Evolutionary conservation across 306 rosid genomes (phyloP).

Genomic region (Acacia confusa): DNA sequence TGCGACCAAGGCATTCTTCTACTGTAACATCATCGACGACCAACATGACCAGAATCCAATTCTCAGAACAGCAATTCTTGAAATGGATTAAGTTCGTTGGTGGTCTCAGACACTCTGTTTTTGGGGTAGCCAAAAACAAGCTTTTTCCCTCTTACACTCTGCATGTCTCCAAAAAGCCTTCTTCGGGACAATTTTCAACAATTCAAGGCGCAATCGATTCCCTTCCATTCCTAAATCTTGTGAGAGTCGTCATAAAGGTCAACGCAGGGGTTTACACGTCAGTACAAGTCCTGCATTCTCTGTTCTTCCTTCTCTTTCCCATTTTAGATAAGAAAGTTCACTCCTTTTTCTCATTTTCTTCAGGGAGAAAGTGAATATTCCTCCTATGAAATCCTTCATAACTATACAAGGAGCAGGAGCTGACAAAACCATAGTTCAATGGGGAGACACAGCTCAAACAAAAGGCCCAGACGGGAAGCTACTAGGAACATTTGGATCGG

Average conservation of each 20-base stretch:
- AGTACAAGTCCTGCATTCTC: constrained; percentile 33
- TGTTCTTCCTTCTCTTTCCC: not conserved
- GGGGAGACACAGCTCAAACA: constrained; percentile 98
- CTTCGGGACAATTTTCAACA: constrained; percentile 62
- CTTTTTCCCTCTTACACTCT: constrained; percentile 80
- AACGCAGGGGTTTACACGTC: constrained; percentile 94
- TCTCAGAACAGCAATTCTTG: constrained; percentile 79
- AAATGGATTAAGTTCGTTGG: constrained; percentile 90
- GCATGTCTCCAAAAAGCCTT: constrained; percentile 60
- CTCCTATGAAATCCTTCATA: constrained; percentile 76
- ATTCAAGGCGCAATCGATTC: constrained; percentile 91
- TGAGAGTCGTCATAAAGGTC: constrained; percentile 89
- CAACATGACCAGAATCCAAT: constrained; percentile 50
- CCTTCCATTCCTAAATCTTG: constrained; percentile 75
- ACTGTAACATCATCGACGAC: constrained; percentile 22
- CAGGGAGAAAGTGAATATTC: constrained; percentile 92
- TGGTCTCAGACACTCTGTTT: constrained; percentile 70
- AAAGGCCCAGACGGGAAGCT: constrained; percentile 69
- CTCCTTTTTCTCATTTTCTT: not conserved
- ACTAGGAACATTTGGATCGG: constrained; percentile 81
- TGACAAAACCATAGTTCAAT: constrained; percentile 84
- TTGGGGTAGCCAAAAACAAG: constrained; percentile 71
- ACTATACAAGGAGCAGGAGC: constrained; percentile 93
- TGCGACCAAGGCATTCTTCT: constrained; percentile 43
- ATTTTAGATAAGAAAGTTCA: constrained; percentile 3